Evolutionary conservation across 139 green algal genomes (phyloP).

Genomic region (Chlorella sp.): DNA sequence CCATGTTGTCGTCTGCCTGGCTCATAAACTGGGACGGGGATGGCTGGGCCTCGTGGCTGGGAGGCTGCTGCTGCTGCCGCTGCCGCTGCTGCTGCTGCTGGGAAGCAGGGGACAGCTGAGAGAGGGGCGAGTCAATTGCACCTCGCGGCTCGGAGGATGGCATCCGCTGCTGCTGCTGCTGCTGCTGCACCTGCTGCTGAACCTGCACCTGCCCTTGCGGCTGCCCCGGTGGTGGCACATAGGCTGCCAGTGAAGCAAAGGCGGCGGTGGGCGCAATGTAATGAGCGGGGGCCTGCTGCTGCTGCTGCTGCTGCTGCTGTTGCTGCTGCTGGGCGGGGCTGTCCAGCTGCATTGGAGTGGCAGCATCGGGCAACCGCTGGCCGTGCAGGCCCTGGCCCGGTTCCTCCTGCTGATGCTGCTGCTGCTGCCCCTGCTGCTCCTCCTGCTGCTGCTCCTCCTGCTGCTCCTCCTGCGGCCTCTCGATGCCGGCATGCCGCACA

Average conservation of each 20-base stretch:
- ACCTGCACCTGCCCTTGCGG: background rate
- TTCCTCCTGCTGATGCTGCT: background rate
- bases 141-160: background rate
- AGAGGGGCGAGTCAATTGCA: background rate
- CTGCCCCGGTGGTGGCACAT: background rate
- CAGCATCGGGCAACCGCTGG: background rate
- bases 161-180: background rate
- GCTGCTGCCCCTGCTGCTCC: background rate
- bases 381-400: background rate
- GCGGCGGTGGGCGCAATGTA: background rate
- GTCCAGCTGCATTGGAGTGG: background rate
- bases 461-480: background rate
- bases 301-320: background rate
- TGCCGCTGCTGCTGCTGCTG: constrained; percentile 6
- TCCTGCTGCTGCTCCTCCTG: background rate
- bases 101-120: background rate
- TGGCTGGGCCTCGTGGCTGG: background rate
- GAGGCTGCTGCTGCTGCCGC: constrained; percentile 1
- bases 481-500: background rate
- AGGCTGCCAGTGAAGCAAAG: too few relatives aligned
- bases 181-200: background rate
- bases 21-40: background rate
- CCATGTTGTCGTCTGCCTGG: constrained; percentile 29
- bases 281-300: background rate
- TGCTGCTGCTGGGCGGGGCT: background rate